These are phyloP conservation scores for Mucor ambiguus DNA, from an alignment of 371 early-diverging fungal genomes.

Conservation along the genomic window DNA sequence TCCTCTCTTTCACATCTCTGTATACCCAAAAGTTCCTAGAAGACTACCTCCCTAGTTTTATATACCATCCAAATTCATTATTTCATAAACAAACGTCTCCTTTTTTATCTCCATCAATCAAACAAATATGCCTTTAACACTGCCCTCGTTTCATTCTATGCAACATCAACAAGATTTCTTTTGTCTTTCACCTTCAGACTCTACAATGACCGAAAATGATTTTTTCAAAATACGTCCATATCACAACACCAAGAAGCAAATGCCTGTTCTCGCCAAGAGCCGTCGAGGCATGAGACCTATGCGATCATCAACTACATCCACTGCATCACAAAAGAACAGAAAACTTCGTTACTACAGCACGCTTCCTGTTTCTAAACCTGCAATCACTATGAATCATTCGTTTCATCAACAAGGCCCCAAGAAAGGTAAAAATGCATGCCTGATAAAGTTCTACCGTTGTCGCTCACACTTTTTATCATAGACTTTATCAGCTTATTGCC, in stretches of 20 bases:
- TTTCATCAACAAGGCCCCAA: neutral
- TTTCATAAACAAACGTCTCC: neutral
- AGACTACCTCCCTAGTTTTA: neutral
- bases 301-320: conserved; percentile 7
- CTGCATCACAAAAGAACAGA: conserved; percentile 6
- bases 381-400: neutral
- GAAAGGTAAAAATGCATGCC: conserved; percentile 8
- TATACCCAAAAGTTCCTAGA: neutral
- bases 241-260: neutral
- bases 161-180: neutral
- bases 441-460: neutral
- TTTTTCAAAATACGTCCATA: conserved; percentile 13
- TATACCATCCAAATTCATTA: neutral
- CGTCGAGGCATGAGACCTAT: conserved; percentile 17
- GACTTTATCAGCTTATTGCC: conserved; percentile 26
- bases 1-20: neutral
- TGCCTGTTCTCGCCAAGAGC: conserved; percentile 2
- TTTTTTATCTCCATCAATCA: neutral
- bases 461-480: neutral
- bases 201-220: conserved; percentile 7
- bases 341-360: conserved; percentile 1
- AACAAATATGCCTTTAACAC: conserved; percentile 12
- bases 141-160: conserved; percentile 11
- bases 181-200: conserved; percentile 6
- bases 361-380: neutral